Conservation (phyloP, 805 yeast genomes). For the Scheffersomyces lignosus region DNA sequence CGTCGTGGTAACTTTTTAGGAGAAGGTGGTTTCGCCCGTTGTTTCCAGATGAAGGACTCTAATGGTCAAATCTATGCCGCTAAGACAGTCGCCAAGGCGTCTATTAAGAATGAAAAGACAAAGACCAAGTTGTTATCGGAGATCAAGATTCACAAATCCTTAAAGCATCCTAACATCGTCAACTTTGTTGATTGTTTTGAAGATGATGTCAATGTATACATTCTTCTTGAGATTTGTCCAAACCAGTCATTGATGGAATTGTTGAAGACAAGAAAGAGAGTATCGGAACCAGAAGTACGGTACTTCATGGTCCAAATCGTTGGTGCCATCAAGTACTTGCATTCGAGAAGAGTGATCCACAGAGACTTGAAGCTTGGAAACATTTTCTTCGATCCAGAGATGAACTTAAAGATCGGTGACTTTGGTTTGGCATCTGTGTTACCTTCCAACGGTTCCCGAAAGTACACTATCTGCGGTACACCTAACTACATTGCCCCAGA, state of each 20-base stretch:
- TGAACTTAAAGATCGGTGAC: conserved; percentile 96
- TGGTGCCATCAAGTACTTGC: conserved; percentile 93
- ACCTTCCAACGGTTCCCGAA: conserved; percentile 64
- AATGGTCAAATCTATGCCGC: conserved; percentile 90
- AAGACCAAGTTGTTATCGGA: conserved; percentile 84
- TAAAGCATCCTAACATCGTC: conserved; percentile 87
- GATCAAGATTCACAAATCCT: conserved; percentile 89
- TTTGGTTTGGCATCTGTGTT: conserved; percentile 98
- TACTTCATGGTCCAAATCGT: conserved; percentile 87
- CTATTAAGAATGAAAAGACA: conserved; percentile 88
- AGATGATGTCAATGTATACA: conserved; percentile 92
- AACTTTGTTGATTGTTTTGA: conserved; percentile 95
- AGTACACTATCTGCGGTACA: conserved; percentile 96
- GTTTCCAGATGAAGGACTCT: conserved; percentile 94
- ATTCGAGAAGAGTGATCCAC: conserved; percentile 87
- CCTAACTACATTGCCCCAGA: conserved; percentile 99
- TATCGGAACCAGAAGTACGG: conserved; percentile 90
- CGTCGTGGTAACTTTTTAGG: conserved; percentile 90
- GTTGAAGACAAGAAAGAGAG: conserved; percentile 76
- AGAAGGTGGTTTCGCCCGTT: conserved; percentile 98
- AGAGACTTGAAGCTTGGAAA: conserved; percentile 95
- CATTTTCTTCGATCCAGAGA: conserved; percentile 88
- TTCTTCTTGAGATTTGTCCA: conserved; percentile 90
- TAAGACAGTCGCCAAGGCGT: conserved; percentile 95
- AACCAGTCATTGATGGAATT: conserved; percentile 94